Evolutionary conservation across 164 flowering plant genomes (phyloP), one percentile per base, ranked within the genome.

Genomic region (Platanus orientalis): DNA sequence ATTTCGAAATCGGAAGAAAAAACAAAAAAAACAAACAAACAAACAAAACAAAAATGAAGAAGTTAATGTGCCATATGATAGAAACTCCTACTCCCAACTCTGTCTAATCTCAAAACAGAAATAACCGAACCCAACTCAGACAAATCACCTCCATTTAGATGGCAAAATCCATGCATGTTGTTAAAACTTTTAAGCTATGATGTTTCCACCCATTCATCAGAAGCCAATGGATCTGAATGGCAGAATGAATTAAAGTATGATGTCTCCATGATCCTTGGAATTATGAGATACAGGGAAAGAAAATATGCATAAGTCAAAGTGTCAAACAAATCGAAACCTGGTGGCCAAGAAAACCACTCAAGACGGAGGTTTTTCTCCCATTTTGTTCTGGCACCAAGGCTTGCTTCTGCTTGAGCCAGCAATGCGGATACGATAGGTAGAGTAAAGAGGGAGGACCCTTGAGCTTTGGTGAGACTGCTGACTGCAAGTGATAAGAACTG

Each of bases 271-370:
- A 14, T 47, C 32, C 27, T 47, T 60, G 17, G 21, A 14, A 21
- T 11, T 60, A 16, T 27, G 24, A 61, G n/a, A n/a, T n/a, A n/a
- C n/a, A n/a, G 48, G 7, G 14, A 62, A 54, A 2, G 17, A 16
- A 28, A 1, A 27, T 23, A 40, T 26, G 26, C 49, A 29, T 51
- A 7, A 16, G n/a, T n/a, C n/a, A n/a, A n/a, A 36, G 57, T 13
- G 11, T n/a, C n/a, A 54, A 64, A 49, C 4, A 26, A 64, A 67
- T 17, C 34, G 66, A 57, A 44, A 92, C 98, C 98, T 88, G 86
- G 81, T 53, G 96, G 87, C 98, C 97, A 94, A 67, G 92, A 77
- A 64, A 65, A 72, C 95, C 91, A 94, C 74, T 94, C 98, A 54
- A 71, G 77, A 34, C 77, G 81, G 27, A 94, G 84, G 76, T 81